Evolutionary conservation across 495 filamentous ascomycete genomes (phyloP).

Genomic region (Hyaloscypha bicolor): DNA sequence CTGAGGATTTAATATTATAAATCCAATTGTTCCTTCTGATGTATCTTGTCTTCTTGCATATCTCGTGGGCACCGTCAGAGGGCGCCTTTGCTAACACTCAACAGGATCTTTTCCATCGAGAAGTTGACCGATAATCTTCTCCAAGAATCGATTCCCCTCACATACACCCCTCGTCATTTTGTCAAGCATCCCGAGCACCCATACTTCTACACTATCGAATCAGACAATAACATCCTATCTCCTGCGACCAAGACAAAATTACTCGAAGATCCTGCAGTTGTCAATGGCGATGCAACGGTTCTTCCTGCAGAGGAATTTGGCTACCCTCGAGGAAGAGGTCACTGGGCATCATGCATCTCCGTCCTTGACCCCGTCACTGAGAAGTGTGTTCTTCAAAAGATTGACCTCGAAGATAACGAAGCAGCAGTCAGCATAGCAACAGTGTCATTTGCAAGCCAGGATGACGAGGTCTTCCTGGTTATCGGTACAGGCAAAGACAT

Average conservation of each 20-base stretch:
- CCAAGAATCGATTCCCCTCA: conserved; percentile 84
- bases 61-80: conserved; percentile 11
- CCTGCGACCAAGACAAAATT: conserved; percentile 70
- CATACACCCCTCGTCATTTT: conserved; percentile 87
- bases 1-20: conserved; percentile 58
- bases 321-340: conserved; percentile 75
- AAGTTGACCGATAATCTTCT: conserved; percentile 84
- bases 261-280: conserved; percentile 63
- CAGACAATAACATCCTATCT: conserved; percentile 86
- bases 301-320: conserved; percentile 87
- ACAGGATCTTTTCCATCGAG: conserved; percentile 88
- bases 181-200: conserved; percentile 85
- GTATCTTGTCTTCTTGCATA: conserved; percentile 17
- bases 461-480: conserved; percentile 86
- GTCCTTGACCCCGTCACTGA: conserved; percentile 80
- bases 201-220: conserved; percentile 90
- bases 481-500: conserved; percentile 94
- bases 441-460: conserved; percentile 83
- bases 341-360: conserved; percentile 95
- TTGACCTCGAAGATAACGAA: conserved; percentile 89
- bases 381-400: conserved; percentile 69
- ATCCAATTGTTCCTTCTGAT: conserved; percentile 80
- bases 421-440: conserved; percentile 84
- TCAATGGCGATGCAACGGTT: conserved; percentile 68
- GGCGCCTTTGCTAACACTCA: conserved; percentile 34